These are phyloP conservation scores for Didymella exigua DNA, from an alignment of 2,329 filamentous ascomycete species.

Conservation along the genomic window DNA sequence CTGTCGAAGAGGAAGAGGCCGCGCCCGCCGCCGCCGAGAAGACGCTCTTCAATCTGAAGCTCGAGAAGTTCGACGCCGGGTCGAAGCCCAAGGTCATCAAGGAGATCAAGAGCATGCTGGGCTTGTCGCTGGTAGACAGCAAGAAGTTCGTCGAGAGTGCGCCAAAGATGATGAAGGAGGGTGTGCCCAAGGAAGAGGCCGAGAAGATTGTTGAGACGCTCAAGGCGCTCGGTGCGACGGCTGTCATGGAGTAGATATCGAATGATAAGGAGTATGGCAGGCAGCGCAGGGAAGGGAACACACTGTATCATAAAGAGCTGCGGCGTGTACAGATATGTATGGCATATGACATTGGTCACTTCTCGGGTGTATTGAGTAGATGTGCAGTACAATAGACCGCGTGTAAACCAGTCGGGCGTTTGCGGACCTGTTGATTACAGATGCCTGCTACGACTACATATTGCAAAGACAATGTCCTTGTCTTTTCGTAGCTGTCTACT, in stretches of 20 bases:
- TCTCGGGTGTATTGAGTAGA: constrained; percentile 40
- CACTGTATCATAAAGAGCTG: constrained; percentile 45
- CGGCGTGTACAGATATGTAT: constrained; percentile 49
- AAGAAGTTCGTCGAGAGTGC: constrained; percentile 99
- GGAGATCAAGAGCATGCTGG: constrained; percentile 96
- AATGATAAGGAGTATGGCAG: neutral
- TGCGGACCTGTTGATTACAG: no score
- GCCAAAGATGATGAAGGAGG: constrained; percentile 99
- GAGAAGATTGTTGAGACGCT: constrained; percentile 97
- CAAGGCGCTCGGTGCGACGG: constrained; percentile 90
- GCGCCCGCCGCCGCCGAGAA: constrained; percentile 88
- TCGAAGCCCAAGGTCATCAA: constrained; percentile 99
- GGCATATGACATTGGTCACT: constrained; percentile 26
- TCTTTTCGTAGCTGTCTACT: no score
- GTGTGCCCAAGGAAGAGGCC: constrained; percentile 96
- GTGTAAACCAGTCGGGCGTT: constrained; percentile 11
- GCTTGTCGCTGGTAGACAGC: constrained; percentile 94
- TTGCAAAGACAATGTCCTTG: no score
- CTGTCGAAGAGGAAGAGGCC: constrained; percentile 79
- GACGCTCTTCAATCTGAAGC: constrained; percentile 96
- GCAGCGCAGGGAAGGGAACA: constrained; percentile 2
- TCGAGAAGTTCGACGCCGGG: constrained; percentile 83
- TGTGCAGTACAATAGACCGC: constrained; percentile 27
- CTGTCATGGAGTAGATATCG: constrained; percentile 78
- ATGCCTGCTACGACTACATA: no score